phyloP scores from a whole-genome alignment of 2,329 filamentous ascomycete genomes.

The Lithohypha guttulata region DNA sequence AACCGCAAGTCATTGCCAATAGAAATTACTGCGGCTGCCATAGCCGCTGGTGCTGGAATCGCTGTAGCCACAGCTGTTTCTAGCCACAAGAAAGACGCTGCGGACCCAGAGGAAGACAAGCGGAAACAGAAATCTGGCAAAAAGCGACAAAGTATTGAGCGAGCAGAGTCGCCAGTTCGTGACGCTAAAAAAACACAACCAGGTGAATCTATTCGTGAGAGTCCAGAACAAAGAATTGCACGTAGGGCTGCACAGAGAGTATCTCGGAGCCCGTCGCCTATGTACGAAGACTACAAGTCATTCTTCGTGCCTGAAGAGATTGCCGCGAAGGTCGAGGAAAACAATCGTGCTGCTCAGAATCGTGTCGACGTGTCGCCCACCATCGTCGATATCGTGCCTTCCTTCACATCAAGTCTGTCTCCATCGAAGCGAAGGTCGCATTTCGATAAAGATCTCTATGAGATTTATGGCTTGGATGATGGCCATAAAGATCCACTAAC shows the following conservation, averaged over 20 bases:
- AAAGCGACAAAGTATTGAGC: constrained; percentile 16
- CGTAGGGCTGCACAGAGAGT: constrained; percentile 26
- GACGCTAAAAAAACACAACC: not conserved
- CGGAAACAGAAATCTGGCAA: constrained; percentile 23
- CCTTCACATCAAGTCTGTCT: not conserved
- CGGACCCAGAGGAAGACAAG: constrained; percentile 21
- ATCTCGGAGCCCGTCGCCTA: constrained; percentile 25
- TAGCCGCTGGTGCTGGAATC: constrained; percentile 37
- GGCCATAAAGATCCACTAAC: constrained; percentile 19
- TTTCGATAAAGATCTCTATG: constrained; percentile 19
- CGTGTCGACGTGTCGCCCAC: constrained; percentile 16
- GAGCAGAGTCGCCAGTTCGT: constrained; percentile 5
- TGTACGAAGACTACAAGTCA: constrained; percentile 33
- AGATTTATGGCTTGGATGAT: constrained; percentile 15
- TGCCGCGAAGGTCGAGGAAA: constrained; percentile 31
- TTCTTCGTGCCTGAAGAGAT: constrained; percentile 34
- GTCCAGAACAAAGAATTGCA: constrained; percentile 21
- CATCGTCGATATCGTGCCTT: constrained; percentile 20
- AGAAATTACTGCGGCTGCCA: constrained; percentile 38
- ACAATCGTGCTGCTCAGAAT: constrained; percentile 18
- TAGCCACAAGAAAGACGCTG: constrained; percentile 14
- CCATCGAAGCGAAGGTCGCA: constrained; percentile 9
- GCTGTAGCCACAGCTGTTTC: constrained; percentile 28
- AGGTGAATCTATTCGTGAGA: constrained; percentile 9
- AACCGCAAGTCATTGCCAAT: constrained; percentile 19